Conservation (phyloP, 495 filamentous ascomycete species). For the Bathelium albidoporum region DNA sequence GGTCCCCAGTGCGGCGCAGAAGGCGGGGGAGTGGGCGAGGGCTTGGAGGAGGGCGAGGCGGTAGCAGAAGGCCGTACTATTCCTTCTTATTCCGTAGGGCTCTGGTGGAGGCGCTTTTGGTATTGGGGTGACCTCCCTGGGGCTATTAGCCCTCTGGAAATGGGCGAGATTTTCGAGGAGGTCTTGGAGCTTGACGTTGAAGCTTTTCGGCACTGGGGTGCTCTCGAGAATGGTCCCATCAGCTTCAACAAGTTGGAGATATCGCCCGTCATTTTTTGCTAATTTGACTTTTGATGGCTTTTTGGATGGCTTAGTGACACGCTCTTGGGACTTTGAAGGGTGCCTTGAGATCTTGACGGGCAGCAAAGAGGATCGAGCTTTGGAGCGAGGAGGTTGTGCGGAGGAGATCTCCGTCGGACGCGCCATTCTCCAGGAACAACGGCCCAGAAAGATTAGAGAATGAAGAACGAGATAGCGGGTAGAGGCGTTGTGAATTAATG, state of each 20-base stretch:
- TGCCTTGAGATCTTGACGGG: neutral
- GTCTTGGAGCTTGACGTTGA: neutral
- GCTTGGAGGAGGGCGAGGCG: slow-evolving; percentile 5
- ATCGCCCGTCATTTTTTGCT: neutral
- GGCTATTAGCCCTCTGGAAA: neutral
- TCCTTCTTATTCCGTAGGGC: neutral
- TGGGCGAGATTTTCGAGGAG: neutral
- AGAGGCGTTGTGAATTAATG: neutral
- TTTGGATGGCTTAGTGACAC: neutral
- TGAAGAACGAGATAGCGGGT: neutral
- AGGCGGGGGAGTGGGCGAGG: slow-evolving; percentile 6
- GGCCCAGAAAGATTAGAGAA: neutral
- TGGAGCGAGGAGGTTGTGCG: neutral
- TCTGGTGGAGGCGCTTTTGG: neutral
- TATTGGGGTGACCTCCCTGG: neutral
- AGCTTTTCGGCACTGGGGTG: neutral
- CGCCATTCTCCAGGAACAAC: neutral
- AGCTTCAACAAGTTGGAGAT: neutral
- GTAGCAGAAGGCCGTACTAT: slow-evolving; percentile 1
- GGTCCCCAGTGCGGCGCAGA: slow-evolving; percentile 8
- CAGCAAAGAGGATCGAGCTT: neutral
- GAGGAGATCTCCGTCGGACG: neutral
- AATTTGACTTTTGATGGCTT: neutral
- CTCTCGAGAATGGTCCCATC: neutral
- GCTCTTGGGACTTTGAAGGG: neutral